Conservation (phyloP, 1,139 yeast species). For the Taphrina communis region DNA sequence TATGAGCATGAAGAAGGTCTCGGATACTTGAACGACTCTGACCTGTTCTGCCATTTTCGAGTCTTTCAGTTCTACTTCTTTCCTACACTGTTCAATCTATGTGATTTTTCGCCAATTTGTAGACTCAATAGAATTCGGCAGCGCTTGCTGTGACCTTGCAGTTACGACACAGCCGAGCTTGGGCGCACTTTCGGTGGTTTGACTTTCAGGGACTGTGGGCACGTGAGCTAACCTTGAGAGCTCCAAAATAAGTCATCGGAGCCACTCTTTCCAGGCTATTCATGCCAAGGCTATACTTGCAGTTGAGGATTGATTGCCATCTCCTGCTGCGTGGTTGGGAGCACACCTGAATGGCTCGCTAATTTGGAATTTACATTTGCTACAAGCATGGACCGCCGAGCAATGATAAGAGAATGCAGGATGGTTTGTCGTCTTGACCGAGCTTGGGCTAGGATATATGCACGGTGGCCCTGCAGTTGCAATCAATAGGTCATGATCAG, state of each 20-base stretch:
- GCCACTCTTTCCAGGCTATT: too few relatives aligned
- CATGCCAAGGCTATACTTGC: too few relatives aligned
- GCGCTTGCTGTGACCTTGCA: background rate
- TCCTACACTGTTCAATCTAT: background rate
- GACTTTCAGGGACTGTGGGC: slow-evolving; percentile 11
- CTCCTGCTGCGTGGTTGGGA: too few relatives aligned
- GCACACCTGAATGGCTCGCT: too few relatives aligned
- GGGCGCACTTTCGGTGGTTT: background rate
- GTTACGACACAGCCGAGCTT: slow-evolving; percentile 3
- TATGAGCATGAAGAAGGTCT: slow-evolving; percentile 28
- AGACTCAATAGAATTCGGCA: background rate
- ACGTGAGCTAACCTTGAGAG: background rate
- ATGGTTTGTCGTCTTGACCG: background rate
- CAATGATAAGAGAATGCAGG: background rate
- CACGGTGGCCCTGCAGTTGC: too few relatives aligned
- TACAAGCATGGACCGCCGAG: too few relatives aligned
- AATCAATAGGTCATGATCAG: too few relatives aligned
- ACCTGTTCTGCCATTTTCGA: slow-evolving; percentile 33
- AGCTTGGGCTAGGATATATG: too few relatives aligned
- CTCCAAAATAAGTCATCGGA: too few relatives aligned
- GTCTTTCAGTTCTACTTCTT: slow-evolving; percentile 25
- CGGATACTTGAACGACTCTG: slow-evolving; percentile 31
- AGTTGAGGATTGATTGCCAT: too few relatives aligned
- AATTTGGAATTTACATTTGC: too few relatives aligned
- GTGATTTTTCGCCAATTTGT: slow-evolving; percentile 1